phyloP scores from a whole-genome alignment of 192 early-diverging fungal genomes.

The Haplosporangium gracile region DNA sequence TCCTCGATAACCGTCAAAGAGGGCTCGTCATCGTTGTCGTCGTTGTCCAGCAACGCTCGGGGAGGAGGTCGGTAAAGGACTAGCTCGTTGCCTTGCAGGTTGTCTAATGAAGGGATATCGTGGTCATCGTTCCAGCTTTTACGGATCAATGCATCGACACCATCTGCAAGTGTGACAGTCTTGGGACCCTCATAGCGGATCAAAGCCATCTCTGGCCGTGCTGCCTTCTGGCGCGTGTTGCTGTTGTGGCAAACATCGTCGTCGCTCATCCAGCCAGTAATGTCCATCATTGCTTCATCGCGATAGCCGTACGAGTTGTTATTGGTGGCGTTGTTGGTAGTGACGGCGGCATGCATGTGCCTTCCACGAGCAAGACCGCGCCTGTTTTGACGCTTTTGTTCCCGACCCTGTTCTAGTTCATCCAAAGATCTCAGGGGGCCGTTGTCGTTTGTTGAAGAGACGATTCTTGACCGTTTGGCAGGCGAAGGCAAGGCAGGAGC shows the following conservation, averaged over 20 bases:
- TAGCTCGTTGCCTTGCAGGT: constrained; percentile 32
- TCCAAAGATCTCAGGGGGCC: neutral
- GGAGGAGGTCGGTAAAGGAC: constrained; percentile 29
- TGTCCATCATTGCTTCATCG: neutral
- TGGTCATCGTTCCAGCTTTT: neutral
- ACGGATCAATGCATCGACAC: constrained; percentile 34
- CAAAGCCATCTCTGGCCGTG: constrained; percentile 24
- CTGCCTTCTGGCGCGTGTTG: neutral
- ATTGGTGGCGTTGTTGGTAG: neutral
- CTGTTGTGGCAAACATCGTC: neutral
- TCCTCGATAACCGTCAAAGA: constrained; percentile 22
- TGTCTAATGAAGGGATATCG: neutral
- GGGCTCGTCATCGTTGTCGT: constrained; percentile 5
- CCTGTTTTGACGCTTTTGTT: neutral
- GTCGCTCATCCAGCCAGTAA: constrained; percentile 10
- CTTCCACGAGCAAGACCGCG: neutral
- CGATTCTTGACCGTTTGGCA: constrained; percentile 17
- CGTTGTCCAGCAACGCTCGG: constrained; percentile 8
- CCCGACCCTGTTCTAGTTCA: neutral
- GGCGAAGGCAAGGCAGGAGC: constrained; percentile 37
- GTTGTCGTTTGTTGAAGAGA: neutral
- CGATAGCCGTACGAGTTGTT: neutral
- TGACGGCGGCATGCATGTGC: neutral
- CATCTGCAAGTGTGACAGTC: constrained; percentile 30
- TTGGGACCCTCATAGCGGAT: constrained; percentile 51